A percentile compares a stretch with the other conserved stretches of the same genome.
Evolutionary conservation across 805 yeast species (phyloP).

Genomic region (Saccharomycopsis schoenii): DNA sequence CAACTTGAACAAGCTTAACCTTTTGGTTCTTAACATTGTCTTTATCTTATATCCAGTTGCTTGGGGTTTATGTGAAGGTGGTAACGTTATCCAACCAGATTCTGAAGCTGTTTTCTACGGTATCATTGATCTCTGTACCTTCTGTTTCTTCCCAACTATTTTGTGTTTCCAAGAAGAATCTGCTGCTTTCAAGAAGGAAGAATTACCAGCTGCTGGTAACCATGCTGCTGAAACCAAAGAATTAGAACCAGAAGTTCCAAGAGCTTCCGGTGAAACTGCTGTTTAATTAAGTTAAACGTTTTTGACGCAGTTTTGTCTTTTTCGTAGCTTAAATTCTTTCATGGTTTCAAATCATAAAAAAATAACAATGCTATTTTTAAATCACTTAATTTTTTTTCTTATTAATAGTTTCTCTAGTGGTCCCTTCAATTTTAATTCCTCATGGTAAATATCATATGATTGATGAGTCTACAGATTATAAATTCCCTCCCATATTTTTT

Average conservation of each 20-base stretch:
- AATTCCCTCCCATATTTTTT: neutral
- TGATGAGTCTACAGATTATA: neutral
- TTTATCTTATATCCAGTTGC: constrained; percentile 42
- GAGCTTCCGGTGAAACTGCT: constrained; percentile 37
- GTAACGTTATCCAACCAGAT: constrained; percentile 49
- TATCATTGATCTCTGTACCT: constrained; percentile 40
- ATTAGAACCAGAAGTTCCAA: constrained; percentile 25
- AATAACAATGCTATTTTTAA: neutral
- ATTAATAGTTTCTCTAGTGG: neutral
- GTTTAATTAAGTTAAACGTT: constrained; percentile 10
- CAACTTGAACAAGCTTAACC: constrained; percentile 22
- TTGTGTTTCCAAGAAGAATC: constrained; percentile 17
- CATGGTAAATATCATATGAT: neutral
- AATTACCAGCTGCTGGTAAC: constrained; percentile 16
- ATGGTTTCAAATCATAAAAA: neutral
- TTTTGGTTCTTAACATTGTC: constrained; percentile 26
- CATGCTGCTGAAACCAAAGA: constrained; percentile 19
- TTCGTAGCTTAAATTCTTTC: neutral
- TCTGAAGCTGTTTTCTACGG: constrained; percentile 53
- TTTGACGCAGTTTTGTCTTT: neutral
- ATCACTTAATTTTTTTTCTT: neutral
- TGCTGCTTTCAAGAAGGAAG: neutral
- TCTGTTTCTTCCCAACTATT: constrained; percentile 26
- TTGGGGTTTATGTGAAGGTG: constrained; percentile 55
- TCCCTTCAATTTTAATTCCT: neutral